These are phyloP conservation scores for Colletotrichum higginsianum DNA, from an alignment of 2,329 filamentous ascomycete species.

Conservation along the genomic window DNA sequence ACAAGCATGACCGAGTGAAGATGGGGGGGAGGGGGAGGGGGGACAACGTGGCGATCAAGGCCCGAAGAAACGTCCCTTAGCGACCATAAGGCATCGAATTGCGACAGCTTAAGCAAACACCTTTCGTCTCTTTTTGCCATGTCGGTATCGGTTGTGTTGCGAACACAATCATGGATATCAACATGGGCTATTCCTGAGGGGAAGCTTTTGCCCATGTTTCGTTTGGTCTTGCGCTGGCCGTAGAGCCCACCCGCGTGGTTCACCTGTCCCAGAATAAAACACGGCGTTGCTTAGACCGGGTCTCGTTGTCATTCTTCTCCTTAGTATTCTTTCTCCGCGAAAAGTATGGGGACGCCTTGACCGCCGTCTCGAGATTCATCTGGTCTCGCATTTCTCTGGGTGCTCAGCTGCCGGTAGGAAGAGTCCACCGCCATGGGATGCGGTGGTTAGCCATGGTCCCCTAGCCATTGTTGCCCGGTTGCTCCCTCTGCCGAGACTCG, in stretches of 20 bases:
- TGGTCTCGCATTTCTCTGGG: constrained; percentile 2
- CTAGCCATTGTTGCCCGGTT: constrained; percentile 13
- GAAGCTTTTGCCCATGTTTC: constrained; percentile 42
- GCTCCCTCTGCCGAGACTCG: constrained; percentile 24
- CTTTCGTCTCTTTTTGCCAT: not conserved
- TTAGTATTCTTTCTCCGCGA: no score
- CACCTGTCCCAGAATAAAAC: constrained; percentile 17
- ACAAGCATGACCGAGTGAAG: constrained; percentile 16
- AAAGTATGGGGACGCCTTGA: constrained; percentile 6
- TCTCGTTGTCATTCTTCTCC: constrained; percentile 9
- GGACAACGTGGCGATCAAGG: constrained; percentile 8
- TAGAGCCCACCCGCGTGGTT: not conserved
- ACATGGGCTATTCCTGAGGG: constrained; percentile 20
- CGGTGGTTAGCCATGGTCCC: not conserved
- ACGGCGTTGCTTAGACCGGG: not conserved
- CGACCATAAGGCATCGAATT: not conserved
- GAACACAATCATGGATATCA: constrained; percentile 6
- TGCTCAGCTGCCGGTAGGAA: constrained; percentile 1
- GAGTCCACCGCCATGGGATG: not conserved
- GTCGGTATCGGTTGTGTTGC: constrained; percentile 10
- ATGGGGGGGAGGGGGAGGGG: not conserved
- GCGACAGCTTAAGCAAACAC: not conserved
- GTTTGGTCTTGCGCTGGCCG: constrained; percentile 17
- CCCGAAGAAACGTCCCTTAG: constrained; percentile 11
- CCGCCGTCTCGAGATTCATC: constrained; percentile 6